Evolutionary conservation across 2,329 filamentous ascomycete species (phyloP).

Genomic region (Monilinia laxa): DNA sequence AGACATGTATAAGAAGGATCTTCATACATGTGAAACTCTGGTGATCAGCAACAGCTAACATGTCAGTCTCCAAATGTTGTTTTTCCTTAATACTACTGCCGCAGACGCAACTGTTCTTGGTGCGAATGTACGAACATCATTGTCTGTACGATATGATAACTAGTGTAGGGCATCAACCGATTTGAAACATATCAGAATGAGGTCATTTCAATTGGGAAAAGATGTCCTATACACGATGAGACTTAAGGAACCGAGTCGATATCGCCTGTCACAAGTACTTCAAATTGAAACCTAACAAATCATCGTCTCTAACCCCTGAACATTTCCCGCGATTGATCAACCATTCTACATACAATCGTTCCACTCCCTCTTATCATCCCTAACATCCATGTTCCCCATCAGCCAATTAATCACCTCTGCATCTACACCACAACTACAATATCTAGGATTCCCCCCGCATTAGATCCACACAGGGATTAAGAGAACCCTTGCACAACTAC

Average conservation of each 20-base stretch:
- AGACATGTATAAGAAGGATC: too few species aligned
- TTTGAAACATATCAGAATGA: too few species aligned
- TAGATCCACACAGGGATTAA: slow-evolving; percentile 28
- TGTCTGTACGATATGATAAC: neutral
- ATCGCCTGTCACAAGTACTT: too few species aligned
- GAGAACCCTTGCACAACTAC: slow-evolving; percentile 29
- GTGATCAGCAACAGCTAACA: too few species aligned
- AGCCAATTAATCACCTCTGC: too few species aligned
- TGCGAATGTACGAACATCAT: neutral
- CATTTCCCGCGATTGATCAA: neutral
- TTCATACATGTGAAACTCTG: too few species aligned
- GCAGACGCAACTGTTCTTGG: neutral
- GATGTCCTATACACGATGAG: too few species aligned
- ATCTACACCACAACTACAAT: neutral
- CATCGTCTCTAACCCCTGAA: neutral
- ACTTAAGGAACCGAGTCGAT: too few species aligned
- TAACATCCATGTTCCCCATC: neutral
- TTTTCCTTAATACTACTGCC: neutral
- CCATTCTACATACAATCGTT: neutral
- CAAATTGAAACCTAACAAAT: neutral
- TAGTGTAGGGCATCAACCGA: too few species aligned
- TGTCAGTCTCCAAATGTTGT: neutral
- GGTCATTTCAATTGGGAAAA: too few species aligned
- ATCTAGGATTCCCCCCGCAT: too few species aligned
- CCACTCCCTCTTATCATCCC: neutral